Base-by-base conservation (phyloP, 2,329 filamentous ascomycete species). In the Penicillium janthinellum region DNA sequence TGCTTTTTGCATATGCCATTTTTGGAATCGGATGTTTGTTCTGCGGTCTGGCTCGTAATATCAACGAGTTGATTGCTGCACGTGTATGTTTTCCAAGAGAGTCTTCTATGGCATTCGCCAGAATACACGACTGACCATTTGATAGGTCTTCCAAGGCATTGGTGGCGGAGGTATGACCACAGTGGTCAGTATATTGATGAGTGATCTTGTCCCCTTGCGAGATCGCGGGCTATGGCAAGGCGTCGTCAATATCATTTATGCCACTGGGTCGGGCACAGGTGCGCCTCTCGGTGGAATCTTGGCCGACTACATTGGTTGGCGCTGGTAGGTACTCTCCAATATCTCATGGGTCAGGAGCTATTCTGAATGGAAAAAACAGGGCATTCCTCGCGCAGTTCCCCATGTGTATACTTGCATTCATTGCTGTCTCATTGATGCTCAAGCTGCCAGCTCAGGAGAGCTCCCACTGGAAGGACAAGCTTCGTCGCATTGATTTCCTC, bases 171-270 rank as follows among this genome's bases (percentile, higher is more conserved):
- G 89, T 8, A 89, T 92, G 84, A 87, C 85, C 20, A 86, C 87
- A 0, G 85, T 91, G 49, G 86, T 88, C 15, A 84, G 82, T 47
- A 90, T 92, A 52, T 75, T 92, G 52, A 74, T 92, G 64, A 89
- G 85, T 62, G 90, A 93, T 71, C 81, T 91, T 17, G 84, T 93
- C 3, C 83, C 88, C 0, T 77, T 92, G 41, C 81, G 88, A 17
- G 85, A 91, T 54, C 80, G 90, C 57, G 90, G 90, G 1, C 80
- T 88, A 10, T 93, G 88, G 87, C 90, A 92, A 73, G 90, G 89
- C 6, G 80, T 87, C 61, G 81, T 91, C 69, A 93, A 92, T 72
- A 83, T 92, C 62, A 82, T 92, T 51, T 92, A 84, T 67, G 88
- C 88, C 0, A 76, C 81, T 17, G 90, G 90, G n/a, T 84, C 88